A percentile compares a stretch with the other conserved stretches of the same genome.
Evolutionary conservation across 306 rosid species (phyloP).

Genomic region (Carpinus fangiana): DNA sequence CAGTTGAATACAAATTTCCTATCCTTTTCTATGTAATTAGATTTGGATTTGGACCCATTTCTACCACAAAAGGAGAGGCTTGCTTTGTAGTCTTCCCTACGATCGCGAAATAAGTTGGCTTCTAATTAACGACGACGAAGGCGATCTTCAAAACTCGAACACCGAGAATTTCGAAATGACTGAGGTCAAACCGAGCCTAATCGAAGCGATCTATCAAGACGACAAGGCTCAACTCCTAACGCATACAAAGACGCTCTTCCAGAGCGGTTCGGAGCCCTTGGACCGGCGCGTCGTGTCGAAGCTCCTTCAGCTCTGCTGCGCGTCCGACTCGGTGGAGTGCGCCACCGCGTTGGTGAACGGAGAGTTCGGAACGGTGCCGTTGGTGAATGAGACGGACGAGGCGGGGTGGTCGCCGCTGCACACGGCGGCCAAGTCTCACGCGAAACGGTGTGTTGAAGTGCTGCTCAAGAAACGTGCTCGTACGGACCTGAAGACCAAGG

Average conservation of each 20-base stretch:
- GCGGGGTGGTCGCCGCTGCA: conserved; percentile 36
- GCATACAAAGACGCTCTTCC: conserved; percentile 18
- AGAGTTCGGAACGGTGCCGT: conserved; percentile 34
- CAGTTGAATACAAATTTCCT: background rate
- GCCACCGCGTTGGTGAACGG: conserved; percentile 37
- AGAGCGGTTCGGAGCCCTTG: conserved; percentile 10
- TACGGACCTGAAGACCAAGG: conserved; percentile 43
- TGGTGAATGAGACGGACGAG: conserved; percentile 35
- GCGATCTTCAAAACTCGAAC: background rate
- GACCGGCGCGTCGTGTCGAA: conserved; percentile 29
- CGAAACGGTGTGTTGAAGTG: conserved; percentile 39
- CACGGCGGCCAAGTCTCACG: conserved; percentile 42
- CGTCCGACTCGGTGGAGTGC: conserved; percentile 39
- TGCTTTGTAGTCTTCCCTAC: conserved; percentile 4
- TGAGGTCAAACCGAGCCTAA: conserved; percentile 19
- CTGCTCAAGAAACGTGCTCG: conserved; percentile 42
- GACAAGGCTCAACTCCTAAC: conserved; percentile 23
- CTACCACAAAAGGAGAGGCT: background rate
- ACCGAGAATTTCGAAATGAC: background rate
- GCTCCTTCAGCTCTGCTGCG: conserved; percentile 47
- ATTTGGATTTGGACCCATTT: background rate
- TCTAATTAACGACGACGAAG: background rate
- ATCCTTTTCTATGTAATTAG: background rate
- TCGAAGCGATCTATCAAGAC: conserved; percentile 22
- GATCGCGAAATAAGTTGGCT: background rate